Conservation (phyloP, 192 early-diverging fungal species). For the Podochytrium sp. region DNA sequence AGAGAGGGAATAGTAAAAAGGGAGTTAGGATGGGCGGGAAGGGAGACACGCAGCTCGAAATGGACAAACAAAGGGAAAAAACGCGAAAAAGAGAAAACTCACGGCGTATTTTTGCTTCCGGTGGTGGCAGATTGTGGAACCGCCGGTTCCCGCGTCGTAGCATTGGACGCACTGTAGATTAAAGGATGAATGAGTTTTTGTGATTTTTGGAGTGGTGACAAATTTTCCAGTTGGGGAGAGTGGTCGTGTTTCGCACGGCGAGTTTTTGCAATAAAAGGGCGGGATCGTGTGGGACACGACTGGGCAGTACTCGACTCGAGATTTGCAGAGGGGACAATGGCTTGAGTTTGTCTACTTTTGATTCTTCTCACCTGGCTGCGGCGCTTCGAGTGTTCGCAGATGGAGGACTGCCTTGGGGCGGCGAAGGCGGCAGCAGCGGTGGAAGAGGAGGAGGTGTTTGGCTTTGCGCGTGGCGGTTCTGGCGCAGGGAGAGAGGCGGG, state of each 20-base stretch:
- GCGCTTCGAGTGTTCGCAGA: conserved; percentile 30
- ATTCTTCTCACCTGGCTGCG: conserved; percentile 19
- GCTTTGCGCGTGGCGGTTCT: background rate
- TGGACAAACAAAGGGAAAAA: too few species aligned
- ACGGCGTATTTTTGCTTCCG: conserved; percentile 31
- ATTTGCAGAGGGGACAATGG: background rate
- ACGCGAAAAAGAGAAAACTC: background rate
- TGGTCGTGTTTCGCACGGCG: too few species aligned
- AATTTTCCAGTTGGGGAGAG: background rate
- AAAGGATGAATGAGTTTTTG: background rate
- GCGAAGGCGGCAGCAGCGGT: background rate
- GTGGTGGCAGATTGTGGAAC: conserved; percentile 35
- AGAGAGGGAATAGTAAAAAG: background rate
- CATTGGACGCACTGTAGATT: conserved; percentile 27
- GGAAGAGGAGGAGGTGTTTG: background rate
- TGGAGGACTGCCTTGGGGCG: conserved; percentile 19
- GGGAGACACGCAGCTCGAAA: too few species aligned
- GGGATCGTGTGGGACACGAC: background rate
- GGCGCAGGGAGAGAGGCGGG: too few species aligned
- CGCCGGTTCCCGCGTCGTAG: conserved; percentile 33
- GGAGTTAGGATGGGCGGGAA: too few species aligned
- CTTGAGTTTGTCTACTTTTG: background rate
- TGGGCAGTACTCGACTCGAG: background rate
- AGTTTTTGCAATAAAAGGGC: background rate
- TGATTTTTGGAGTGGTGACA: background rate